Evolutionary conservation across 164 flowering plant genomes (phyloP).

Genomic region (Amborella trichopoda): DNA sequence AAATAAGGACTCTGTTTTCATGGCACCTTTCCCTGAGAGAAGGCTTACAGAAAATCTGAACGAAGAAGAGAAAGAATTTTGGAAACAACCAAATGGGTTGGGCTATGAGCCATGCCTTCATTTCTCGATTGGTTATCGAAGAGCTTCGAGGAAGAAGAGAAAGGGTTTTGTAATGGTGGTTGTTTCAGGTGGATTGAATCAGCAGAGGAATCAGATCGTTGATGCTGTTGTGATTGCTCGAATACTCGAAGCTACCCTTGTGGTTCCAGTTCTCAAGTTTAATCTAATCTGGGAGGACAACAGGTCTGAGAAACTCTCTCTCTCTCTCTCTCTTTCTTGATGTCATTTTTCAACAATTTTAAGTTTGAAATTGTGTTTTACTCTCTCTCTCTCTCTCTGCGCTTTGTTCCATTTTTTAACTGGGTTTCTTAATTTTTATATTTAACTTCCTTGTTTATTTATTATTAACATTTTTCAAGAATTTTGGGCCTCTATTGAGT

Average conservation of each 20-base stretch:
- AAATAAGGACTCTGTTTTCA: conserved; percentile 6
- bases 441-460: no score
- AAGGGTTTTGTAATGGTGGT: conserved; percentile 49
- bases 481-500: no score
- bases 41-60: conserved; percentile 14
- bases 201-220: conserved; percentile 53
- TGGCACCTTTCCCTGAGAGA: conserved; percentile 35
- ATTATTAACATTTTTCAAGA: no score
- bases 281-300: conserved; percentile 42
- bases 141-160: conserved; percentile 21
- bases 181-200: conserved; percentile 52
- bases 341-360: no score
- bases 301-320: conserved; percentile 20
- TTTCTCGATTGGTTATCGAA: conserved; percentile 35
- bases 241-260: conserved; percentile 46
- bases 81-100: conserved; percentile 43
- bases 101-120: conserved; percentile 45
- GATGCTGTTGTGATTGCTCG: conserved; percentile 63
- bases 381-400: no score
- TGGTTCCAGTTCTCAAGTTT: conserved; percentile 43
- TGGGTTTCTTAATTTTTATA: no score
- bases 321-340: no score
- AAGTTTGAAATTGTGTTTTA: no score
- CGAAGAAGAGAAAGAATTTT: conserved; percentile 37
- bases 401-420: no score